These are phyloP conservation scores for Rhynchospora pubera DNA, from an alignment of 176 grass and related monocot species.

Conservation along the genomic window DNA sequence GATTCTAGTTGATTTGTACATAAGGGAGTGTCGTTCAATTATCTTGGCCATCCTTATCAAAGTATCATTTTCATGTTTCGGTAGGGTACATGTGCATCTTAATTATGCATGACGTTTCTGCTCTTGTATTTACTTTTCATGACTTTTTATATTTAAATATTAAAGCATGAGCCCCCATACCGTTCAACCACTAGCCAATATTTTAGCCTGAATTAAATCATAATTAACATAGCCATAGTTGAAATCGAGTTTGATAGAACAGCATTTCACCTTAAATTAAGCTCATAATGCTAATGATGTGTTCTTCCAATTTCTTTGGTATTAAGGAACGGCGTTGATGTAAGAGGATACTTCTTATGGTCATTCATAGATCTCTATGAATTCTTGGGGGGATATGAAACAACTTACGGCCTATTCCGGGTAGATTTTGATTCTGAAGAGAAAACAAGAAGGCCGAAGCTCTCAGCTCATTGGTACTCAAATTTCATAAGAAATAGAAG, in stretches of 20 bases:
- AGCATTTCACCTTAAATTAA: not conserved
- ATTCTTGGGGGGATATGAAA: conserved; percentile 34
- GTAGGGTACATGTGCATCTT: not conserved
- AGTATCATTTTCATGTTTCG: not conserved
- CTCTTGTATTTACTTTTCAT: not conserved
- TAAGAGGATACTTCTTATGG: conserved; percentile 87
- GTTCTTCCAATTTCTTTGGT: not conserved
- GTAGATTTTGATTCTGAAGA: conserved; percentile 47
- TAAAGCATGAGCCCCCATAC: not conserved
- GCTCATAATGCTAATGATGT: not conserved
- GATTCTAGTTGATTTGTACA: not conserved
- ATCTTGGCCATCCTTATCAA: not conserved
- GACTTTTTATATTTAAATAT: not conserved
- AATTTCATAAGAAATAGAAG: conserved; percentile 25
- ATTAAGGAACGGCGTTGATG: conserved; percentile 65
- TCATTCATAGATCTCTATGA: conserved; percentile 83
- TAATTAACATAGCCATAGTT: not conserved
- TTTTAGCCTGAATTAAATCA: not conserved
- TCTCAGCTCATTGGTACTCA: conserved; percentile 64
- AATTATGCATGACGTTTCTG: not conserved
- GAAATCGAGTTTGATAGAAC: too few relatives aligned
- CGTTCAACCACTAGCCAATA: not conserved
- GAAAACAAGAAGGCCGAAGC: conserved; percentile 49
- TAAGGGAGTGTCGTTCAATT: too few relatives aligned
- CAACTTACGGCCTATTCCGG: conserved; percentile 43